phyloP scores from a whole-genome alignment of 805 yeast genomes.

The Monosporozyma yasuniensis region DNA sequence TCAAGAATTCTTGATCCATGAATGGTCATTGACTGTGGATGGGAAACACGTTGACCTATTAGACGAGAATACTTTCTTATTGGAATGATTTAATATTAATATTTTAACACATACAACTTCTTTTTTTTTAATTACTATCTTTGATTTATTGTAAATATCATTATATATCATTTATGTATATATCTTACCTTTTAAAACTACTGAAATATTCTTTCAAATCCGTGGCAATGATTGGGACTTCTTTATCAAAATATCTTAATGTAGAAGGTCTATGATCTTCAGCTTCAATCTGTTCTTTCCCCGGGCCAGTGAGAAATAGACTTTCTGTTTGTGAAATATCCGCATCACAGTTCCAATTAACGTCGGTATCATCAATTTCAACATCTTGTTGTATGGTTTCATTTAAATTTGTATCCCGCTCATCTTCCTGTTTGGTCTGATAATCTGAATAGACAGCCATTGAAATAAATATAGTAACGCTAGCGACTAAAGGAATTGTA shows the following conservation, averaged over 20 bases:
- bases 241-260: background rate
- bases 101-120: no score
- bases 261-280: background rate
- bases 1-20: slow-evolving; percentile 48
- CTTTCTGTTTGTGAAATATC: background rate
- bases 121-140: background rate
- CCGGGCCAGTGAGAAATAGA: no score
- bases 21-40: slow-evolving; percentile 52
- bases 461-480: background rate
- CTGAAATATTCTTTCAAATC: background rate
- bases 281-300: background rate
- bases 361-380: background rate
- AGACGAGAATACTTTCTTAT: slow-evolving; percentile 32
- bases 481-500: background rate
- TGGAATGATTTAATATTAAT: background rate
- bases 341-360: background rate
- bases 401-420: background rate
- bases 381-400: background rate
- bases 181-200: background rate
- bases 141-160: background rate
- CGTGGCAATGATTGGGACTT: background rate
- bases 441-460: background rate
- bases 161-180: background rate
- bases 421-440: background rate
- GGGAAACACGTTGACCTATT: slow-evolving; percentile 41